A percentile compares a stretch with the other conserved stretches of the same genome.
Evolutionary conservation across 1,139 yeast genomes (phyloP).

Genomic region (Yamadazyma spencermartinsiae): DNA sequence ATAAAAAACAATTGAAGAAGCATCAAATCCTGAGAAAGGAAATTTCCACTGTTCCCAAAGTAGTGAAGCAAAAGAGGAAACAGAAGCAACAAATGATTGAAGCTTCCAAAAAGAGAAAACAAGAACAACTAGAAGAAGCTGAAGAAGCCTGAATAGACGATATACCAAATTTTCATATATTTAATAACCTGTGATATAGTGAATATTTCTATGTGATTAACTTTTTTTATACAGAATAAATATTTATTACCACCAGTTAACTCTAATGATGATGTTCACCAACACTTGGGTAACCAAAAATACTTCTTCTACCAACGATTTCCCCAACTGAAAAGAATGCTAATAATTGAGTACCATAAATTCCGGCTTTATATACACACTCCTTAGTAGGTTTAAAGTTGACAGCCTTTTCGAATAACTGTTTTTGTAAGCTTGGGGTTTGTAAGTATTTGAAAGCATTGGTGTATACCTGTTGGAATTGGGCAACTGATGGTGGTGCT

Average conservation of each 20-base stretch:
- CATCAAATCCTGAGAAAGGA: conserved; percentile 65
- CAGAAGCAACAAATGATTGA: conserved; percentile 72
- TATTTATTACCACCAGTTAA: background rate
- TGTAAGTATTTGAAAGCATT: conserved; percentile 39
- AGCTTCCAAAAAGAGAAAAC: conserved; percentile 70
- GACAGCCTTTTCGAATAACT: conserved; percentile 39
- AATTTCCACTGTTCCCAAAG: conserved; percentile 84
- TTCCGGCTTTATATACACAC: conserved; percentile 65
- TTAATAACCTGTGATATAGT: background rate
- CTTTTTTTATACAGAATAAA: conserved; percentile 1
- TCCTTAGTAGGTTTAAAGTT: conserved; percentile 56
- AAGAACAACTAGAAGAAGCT: conserved; percentile 5
- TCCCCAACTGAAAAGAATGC: conserved; percentile 96
- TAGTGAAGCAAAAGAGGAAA: conserved; percentile 63
- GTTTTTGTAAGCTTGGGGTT: conserved; percentile 49
- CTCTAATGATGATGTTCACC: conserved; percentile 29
- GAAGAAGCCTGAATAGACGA: background rate
- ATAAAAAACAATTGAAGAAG: conserved; percentile 63
- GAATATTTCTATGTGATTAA: background rate
- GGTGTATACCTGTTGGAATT: conserved; percentile 77
- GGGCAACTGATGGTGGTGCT: conserved; percentile 83
- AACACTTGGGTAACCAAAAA: conserved; percentile 76
- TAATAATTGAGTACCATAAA: conserved; percentile 77
- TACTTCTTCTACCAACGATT: conserved; percentile 91
- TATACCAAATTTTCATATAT: background rate